Evolutionary conservation across 2,329 filamentous ascomycete genomes (phyloP).

Genomic region (Alternaria novae-zelandiae): DNA sequence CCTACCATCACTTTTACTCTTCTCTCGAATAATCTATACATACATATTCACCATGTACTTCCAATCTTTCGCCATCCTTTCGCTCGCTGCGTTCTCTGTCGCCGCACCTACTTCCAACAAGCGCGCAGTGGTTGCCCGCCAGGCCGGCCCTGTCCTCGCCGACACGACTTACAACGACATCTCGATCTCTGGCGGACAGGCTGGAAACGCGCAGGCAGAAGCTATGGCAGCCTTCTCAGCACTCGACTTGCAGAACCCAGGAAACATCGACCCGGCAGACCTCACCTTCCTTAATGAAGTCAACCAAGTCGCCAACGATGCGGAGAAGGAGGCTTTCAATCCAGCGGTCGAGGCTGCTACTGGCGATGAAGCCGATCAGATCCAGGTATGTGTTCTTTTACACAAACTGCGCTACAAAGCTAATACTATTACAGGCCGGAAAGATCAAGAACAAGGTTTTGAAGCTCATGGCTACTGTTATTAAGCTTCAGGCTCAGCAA

Average conservation of each 20-base stretch:
- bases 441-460: slow-evolving; percentile 69
- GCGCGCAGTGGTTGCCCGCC: slow-evolving; percentile 25
- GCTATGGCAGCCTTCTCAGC: slow-evolving; percentile 63
- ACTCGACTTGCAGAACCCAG: slow-evolving; percentile 55
- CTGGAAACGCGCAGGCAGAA: slow-evolving; percentile 61
- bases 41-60: slow-evolving; percentile 37
- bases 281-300: slow-evolving; percentile 60
- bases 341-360: slow-evolving; percentile 59
- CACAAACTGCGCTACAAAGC: background rate
- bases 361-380: slow-evolving; percentile 51
- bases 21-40: background rate
- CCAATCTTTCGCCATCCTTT: slow-evolving; percentile 32
- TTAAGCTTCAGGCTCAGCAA: slow-evolving; percentile 59
- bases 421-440: slow-evolving; percentile 51
- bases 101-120: slow-evolving; percentile 32
- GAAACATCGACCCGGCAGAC: slow-evolving; percentile 56
- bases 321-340: slow-evolving; percentile 63
- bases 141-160: slow-evolving; percentile 32
- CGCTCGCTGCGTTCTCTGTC: slow-evolving; percentile 34
- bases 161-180: slow-evolving; percentile 50
- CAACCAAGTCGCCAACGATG: slow-evolving; percentile 60
- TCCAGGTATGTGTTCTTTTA: slow-evolving; percentile 37
- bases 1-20: slow-evolving; percentile 2
- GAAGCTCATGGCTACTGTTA: slow-evolving; percentile 62
- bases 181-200: slow-evolving; percentile 59